Conservation (phyloP, 345 rosid species). For the Pistacia atlantica region DNA sequence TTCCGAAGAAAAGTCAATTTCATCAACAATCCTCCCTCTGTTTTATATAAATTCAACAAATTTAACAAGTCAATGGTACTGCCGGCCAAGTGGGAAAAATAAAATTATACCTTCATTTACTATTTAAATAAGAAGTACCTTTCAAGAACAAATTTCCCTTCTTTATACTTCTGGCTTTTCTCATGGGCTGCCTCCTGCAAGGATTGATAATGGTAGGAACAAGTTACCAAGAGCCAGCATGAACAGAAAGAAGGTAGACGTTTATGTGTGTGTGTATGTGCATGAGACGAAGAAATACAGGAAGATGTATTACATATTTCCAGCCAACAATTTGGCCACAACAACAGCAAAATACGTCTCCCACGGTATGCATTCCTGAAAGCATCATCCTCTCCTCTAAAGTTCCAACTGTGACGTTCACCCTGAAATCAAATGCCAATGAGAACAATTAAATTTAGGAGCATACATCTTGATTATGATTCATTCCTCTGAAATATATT, state of each 20-base stretch:
- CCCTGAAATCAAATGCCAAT: constrained; percentile 47
- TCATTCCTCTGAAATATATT: background rate
- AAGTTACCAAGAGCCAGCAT: background rate
- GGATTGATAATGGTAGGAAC: constrained; percentile 8
- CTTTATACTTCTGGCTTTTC: constrained; percentile 74
- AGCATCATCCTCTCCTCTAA: constrained; percentile 78
- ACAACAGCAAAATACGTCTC: constrained; percentile 84
- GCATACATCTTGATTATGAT: background rate
- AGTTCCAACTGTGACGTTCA: constrained; percentile 66
- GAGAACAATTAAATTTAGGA: background rate
- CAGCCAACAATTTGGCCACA: constrained; percentile 92
- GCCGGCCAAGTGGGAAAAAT: background rate
- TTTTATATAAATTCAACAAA: background rate
- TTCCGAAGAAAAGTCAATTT: constrained; percentile 64
- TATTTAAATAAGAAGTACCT: constrained; percentile 46
- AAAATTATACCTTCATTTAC: background rate
- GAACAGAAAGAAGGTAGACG: background rate
- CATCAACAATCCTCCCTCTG: constrained; percentile 82
- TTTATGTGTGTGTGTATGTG: background rate
- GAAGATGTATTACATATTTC: constrained; percentile 70
- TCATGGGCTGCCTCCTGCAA: constrained; percentile 74
- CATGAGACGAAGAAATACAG: background rate
- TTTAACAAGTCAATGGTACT: constrained; percentile 5
- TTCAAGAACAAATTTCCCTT: constrained; percentile 81
- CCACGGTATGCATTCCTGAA: constrained; percentile 82